phyloP scores from a whole-genome alignment of 2,329 filamentous ascomycete species.

The Chrysosporium queenslandicum region DNA sequence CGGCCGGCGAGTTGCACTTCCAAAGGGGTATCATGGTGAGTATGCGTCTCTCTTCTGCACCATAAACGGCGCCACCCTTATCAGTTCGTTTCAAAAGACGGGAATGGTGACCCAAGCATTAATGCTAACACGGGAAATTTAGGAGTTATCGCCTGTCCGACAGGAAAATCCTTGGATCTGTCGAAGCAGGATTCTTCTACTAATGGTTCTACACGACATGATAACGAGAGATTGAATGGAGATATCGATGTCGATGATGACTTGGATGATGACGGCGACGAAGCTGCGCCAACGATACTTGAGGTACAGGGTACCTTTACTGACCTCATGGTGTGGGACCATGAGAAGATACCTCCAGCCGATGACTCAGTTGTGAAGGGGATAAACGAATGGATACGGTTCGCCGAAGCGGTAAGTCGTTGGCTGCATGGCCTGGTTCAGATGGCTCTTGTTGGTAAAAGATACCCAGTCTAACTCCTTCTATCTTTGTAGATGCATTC shows the following conservation, averaged over 20 bases:
- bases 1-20: slow-evolving; percentile 56
- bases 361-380: slow-evolving; percentile 64
- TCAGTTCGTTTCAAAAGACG: no score
- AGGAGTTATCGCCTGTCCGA: slow-evolving; percentile 51
- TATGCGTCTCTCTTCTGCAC: no score
- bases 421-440: background rate
- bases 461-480: background rate
- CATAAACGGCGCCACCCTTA: no score
- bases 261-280: slow-evolving; percentile 41
- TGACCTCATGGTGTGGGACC: slow-evolving; percentile 71
- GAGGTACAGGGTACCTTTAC: slow-evolving; percentile 61
- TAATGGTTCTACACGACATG: no score
- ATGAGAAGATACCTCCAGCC: slow-evolving; percentile 56
- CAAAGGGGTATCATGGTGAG: slow-evolving; percentile 56
- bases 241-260: slow-evolving; percentile 28
- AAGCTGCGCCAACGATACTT: slow-evolving; percentile 46
- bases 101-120: no score
- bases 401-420: slow-evolving; percentile 56
- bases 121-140: background rate
- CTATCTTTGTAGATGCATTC: slow-evolving; percentile 10
- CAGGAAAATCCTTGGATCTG: slow-evolving; percentile 28
- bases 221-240: background rate
- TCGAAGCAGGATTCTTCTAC: background rate
- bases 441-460: background rate
- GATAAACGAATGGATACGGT: slow-evolving; percentile 68